A percentile compares a stretch with the other conserved stretches of the same genome.
phyloP scores from a whole-genome alignment of 1,284 basidiomycete species.

The Leccinum ponderosum region DNA sequence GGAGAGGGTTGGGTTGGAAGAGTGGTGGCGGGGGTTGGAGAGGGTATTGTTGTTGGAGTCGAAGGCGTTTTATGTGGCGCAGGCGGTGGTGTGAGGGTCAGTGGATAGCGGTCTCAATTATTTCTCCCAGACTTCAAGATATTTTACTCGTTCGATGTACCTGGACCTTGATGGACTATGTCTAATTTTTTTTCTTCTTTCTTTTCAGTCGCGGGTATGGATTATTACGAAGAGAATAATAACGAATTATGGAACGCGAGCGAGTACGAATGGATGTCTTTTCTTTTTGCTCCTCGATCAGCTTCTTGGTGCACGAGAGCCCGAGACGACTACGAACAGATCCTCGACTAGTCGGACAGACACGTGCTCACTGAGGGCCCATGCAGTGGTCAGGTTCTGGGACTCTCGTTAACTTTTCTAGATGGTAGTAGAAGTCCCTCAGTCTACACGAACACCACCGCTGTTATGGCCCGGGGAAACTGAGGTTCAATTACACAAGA shows the following conservation, averaged over 20 bases:
- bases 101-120: not conserved
- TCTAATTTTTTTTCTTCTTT: not conserved
- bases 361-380: no score
- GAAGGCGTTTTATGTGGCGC: conserved; percentile 52
- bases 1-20: conserved; percentile 55
- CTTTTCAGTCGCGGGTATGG: not conserved
- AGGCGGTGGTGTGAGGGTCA: conserved; percentile 25
- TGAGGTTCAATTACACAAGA: no score
- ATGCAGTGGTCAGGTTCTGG: no score
- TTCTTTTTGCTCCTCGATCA: no score
- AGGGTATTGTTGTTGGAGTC: conserved; percentile 50
- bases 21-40: conserved; percentile 62
- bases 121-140: not conserved
- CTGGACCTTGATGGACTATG: not conserved
- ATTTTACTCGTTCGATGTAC: not conserved
- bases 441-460: no score
- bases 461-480: no score
- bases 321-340: no score
- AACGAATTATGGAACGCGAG: not conserved
- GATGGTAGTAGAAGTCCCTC: no score
- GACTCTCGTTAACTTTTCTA: no score
- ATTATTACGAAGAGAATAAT: not conserved
- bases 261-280: no score
- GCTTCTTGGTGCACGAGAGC: no score
- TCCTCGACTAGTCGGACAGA: no score